Evolutionary conservation across 352 stramenopile species (phyloP).

Genomic region (Pythium sp.): DNA sequence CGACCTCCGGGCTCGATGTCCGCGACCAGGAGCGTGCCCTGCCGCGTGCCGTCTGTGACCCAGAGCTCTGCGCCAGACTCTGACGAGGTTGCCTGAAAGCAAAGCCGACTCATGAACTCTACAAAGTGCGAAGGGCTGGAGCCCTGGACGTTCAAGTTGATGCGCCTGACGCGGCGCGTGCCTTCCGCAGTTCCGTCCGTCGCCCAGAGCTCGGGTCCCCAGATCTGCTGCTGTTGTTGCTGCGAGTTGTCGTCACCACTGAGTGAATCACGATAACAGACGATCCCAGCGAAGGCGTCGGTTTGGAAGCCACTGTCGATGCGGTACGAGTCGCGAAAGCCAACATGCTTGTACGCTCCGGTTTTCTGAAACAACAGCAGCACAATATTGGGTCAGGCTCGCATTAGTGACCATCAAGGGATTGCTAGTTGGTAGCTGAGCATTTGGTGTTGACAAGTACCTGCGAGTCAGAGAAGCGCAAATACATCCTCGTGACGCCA

Average conservation of each 20-base stretch:
- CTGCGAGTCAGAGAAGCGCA: conserved; percentile 85
- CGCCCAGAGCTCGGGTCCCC: conserved; percentile 68
- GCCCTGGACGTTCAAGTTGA: conserved; percentile 25
- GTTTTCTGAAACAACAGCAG: conserved; percentile 31
- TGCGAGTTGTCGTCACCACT: background rate
- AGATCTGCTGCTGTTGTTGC: conserved; percentile 14
- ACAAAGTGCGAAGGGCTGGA: conserved; percentile 37
- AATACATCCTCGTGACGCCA: conserved; percentile 51
- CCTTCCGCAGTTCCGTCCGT: conserved; percentile 74
- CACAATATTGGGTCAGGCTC: background rate
- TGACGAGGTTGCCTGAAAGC: conserved; percentile 64
- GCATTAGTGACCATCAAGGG: background rate
- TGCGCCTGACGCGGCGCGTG: conserved; percentile 56
- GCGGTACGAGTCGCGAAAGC: conserved; percentile 65
- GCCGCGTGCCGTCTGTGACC: conserved; percentile 54
- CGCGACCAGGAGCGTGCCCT: conserved; percentile 49
- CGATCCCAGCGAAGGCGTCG: conserved; percentile 67
- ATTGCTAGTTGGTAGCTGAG: background rate
- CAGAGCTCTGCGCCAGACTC: conserved; percentile 73
- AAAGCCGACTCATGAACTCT: conserved; percentile 42
- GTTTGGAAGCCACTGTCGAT: conserved; percentile 47
- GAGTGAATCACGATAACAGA: conserved; percentile 53
- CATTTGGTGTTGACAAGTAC: conserved; percentile 16
- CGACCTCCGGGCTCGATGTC: conserved; percentile 46
- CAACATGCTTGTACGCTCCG: conserved; percentile 83